Base-by-base conservation (phyloP, 495 filamentous ascomycete genomes). In the Immersiella caudata region DNA sequence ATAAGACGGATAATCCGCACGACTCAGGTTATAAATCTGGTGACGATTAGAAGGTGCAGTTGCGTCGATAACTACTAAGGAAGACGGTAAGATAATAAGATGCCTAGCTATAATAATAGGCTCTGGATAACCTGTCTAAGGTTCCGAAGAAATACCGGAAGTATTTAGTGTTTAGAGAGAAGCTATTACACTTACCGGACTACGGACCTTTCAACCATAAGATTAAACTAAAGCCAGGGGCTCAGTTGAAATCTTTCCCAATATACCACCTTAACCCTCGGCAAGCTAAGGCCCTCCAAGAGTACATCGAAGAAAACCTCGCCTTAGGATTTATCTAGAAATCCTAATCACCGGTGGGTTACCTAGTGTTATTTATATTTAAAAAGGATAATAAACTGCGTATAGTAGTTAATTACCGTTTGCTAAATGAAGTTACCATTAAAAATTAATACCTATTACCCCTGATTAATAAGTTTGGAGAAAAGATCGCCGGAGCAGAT, bases 391-490 rank as follows among this genome's bases (percentile, higher is more conserved):
- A 12, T 3, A 55, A 21, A 25, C 12, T 55, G 3, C 6, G 22
- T 1, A 22, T 55, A 55, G n/a, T 55, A 21, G 22, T 55, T 6
- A n/a, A 55, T 55, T 55, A 55, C 51, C 22, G 12, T 4, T 6
- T 1, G n/a, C n/a, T 55, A 18, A 55, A 55, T 22, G n/a, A 55
- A 2, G 12, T 21, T 55, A 55, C 24, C 1, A 25, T 55, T 55
- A 55, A 55, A n/a, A 55, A 55, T 22, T 55, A 55, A 21, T 55
- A 55, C 51, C 51, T n/a, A 3, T 25, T 55, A 2, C 51, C 20
- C 1, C n/a, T 55, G 7, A 55, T 55, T 14, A 3, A 2, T 6
- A 46, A 46, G 14, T 2, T 46, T 6, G 14, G 16, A 18, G 40
- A 46, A 46, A 12, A 12, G 6, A 2, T 46, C 2, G 14, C 2